Base-by-base conservation (phyloP, 2,329 filamentous ascomycete genomes). In the Sarocladium strictum region DNA sequence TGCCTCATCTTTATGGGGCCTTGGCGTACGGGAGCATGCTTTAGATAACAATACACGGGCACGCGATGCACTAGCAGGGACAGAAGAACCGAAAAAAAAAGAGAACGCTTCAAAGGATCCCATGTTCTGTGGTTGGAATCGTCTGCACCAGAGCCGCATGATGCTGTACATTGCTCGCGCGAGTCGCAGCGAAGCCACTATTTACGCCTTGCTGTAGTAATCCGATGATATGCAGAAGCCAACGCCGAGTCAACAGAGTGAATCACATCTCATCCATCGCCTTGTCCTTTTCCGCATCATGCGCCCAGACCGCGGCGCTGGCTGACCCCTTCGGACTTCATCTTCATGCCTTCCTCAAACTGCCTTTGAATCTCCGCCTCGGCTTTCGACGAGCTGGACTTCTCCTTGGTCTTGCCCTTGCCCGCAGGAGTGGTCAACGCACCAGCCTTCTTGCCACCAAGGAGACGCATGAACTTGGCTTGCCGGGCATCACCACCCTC, bases 351-450 rank as follows among this genome's bases (percentile, higher is more conserved):
- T 10, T 69, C 68, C 57, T 81, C 75, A 57, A 79, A 84, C 61
- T 84, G 81, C 56, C 72, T 73, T 65, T 81, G 78, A 21, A 84
- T 73, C 43, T 82, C 78, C 26, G 72, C 70, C 58, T 80, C 75
- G 27, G 76, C 73, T 59, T 72, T 70, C 55, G 61, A 69, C 35
- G 65, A 71, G 58, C 67, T 63, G 7, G 65, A 61, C 61, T 68
- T 62, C 61, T 58, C 59, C 60, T 67, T 53, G 59, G 24, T 19
- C 17, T 50, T 51, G 50, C 58, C 55, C 47, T 58, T 57, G 40
- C 53, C 53, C 29, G 49, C 35, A 27, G 40, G 37, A 43, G 56
- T 54, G 21, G 58, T 40, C 11, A 59, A 56, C 2, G 60, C 65
- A 19, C 70, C 68, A 23, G 68, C 68, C 64, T 78, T 80, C 57